Conservation (phyloP, 2,329 filamentous ascomycete genomes). For the Fusarium pilosicola region DNA sequence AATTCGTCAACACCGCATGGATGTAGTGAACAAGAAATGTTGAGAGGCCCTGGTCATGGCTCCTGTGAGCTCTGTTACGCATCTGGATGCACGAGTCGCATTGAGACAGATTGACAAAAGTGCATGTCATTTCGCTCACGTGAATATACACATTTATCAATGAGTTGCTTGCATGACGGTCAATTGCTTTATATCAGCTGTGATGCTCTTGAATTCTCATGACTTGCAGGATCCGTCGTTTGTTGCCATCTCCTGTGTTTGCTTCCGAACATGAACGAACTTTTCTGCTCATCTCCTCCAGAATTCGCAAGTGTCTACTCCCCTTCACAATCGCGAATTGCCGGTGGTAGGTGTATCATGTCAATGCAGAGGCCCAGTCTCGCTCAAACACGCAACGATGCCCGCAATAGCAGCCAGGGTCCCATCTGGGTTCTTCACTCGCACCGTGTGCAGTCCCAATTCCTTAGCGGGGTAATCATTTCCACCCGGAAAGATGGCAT, state of each 20-base stretch:
- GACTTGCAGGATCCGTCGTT: background rate
- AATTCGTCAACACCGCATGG: too few relatives aligned
- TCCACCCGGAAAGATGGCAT: slow-evolving; percentile 17
- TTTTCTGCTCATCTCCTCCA: too few relatives aligned
- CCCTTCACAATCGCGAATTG: background rate
- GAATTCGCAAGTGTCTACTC: fast-evolving
- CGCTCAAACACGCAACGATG: slow-evolving; percentile 15
- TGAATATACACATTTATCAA: fast-evolving
- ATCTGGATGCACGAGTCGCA: background rate
- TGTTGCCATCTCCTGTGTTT: background rate
- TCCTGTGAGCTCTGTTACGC: background rate
- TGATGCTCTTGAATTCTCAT: too few relatives aligned
- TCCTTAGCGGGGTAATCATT: slow-evolving; percentile 23
- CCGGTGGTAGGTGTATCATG: fast-evolving
- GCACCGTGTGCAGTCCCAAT: slow-evolving; percentile 10
- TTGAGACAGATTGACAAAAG: fast-evolving
- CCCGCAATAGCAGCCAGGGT: slow-evolving; percentile 15
- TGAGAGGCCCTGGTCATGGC: background rate
- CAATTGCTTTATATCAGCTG: background rate
- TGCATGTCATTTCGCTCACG: fast-evolving
- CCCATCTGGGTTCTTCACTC: slow-evolving; percentile 18
- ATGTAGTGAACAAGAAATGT: fast-evolving
- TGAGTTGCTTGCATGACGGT: fast-evolving
- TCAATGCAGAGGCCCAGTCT: background rate
- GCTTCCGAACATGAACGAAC: background rate